These are phyloP conservation scores for Capsella bursapastoris DNA, from an alignment of 345 rosid species.

Conservation along the genomic window DNA sequence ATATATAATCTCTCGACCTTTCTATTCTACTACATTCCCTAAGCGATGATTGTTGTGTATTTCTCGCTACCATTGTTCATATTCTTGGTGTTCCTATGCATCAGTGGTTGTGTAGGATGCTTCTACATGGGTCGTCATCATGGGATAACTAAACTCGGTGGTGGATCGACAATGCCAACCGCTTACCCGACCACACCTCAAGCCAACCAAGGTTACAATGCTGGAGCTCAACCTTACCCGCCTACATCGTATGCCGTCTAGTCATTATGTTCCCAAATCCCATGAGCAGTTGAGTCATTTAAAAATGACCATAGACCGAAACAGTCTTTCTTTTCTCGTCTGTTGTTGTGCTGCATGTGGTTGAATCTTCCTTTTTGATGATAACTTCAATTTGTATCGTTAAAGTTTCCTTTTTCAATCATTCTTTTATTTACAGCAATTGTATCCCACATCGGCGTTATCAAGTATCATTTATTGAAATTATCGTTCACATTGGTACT, in stretches of 20 bases:
- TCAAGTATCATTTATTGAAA: not conserved
- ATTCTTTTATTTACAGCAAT: not conserved
- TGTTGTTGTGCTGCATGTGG: not conserved
- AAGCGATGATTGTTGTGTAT: constrained; percentile 24
- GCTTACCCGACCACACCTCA: constrained; percentile 30
- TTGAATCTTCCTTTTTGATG: not conserved
- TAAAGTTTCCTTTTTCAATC: not conserved
- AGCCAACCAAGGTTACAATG: constrained; percentile 38
- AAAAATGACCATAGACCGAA: not conserved
- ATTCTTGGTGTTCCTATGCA: constrained; percentile 31
- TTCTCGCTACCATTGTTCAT: constrained; percentile 40
- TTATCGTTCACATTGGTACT: not conserved
- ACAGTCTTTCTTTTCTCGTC: not conserved
- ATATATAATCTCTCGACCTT: too few species aligned
- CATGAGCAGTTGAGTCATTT: not conserved
- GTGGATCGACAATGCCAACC: constrained; percentile 23
- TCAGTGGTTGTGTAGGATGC: constrained; percentile 39
- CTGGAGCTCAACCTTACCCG: constrained; percentile 37
- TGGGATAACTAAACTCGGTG: constrained; percentile 9
- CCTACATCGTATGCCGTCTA: constrained; percentile 37
- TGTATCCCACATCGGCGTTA: not conserved
- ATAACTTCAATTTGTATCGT: not conserved
- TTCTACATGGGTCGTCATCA: constrained; percentile 35
- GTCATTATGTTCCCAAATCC: constrained; percentile 2
- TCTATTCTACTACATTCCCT: not conserved